Evolutionary conservation across 2,329 filamentous ascomycete species (phyloP).

Genomic region (Cyphellophora attinorum): DNA sequence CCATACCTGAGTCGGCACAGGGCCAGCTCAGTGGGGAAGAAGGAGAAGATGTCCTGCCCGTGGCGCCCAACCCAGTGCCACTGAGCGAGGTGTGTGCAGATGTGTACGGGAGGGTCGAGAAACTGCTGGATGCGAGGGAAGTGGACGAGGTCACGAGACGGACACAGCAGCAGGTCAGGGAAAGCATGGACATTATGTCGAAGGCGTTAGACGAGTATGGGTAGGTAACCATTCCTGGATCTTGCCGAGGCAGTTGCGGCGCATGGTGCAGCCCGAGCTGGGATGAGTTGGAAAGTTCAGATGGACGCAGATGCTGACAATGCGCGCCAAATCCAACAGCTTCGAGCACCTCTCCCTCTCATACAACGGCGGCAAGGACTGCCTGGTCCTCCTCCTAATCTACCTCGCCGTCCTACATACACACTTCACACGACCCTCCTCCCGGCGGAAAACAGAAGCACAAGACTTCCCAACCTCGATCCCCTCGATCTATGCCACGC

Average conservation of each 20-base stretch:
- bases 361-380: slow-evolving; percentile 98
- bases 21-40: too few relatives aligned
- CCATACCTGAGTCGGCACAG: too few relatives aligned
- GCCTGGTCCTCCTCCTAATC: slow-evolving; percentile 79
- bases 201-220: slow-evolving; percentile 67
- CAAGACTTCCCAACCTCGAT: slow-evolving; percentile 42
- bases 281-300: background rate
- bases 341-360: slow-evolving; percentile 74
- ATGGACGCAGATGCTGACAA: slow-evolving; percentile 5
- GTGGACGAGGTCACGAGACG: slow-evolving; percentile 44
- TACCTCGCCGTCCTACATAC: slow-evolving; percentile 58
- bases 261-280: slow-evolving; percentile 3
- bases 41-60: too few relatives aligned
- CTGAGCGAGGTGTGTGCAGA: slow-evolving; percentile 1
- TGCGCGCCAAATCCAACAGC: slow-evolving; percentile 34
- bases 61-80: background rate
- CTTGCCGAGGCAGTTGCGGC: slow-evolving; percentile 2
- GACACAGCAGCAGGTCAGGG: slow-evolving; percentile 65
- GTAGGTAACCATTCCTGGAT: slow-evolving; percentile 41
- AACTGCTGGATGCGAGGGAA: background rate
- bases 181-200: slow-evolving; percentile 63
- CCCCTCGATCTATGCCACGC: slow-evolving; percentile 82
- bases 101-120: background rate
- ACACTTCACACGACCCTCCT: slow-evolving; percentile 13
- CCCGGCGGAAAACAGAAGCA: slow-evolving; percentile 4